These are phyloP conservation scores for Metschnikowia vanudenii DNA, from an alignment of 805 yeast species.

Conservation along the genomic window DNA sequence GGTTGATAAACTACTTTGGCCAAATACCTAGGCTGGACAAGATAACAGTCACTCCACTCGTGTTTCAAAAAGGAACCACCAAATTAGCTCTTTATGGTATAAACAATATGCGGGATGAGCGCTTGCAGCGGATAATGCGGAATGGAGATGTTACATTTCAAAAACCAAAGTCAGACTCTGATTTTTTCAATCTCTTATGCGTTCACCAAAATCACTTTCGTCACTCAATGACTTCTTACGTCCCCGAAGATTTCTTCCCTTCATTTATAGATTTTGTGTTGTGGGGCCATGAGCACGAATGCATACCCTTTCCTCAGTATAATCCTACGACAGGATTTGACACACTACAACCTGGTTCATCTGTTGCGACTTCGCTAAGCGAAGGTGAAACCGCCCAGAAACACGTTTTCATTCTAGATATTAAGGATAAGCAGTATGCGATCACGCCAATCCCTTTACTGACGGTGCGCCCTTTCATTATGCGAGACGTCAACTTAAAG, in stretches of 20 bases:
- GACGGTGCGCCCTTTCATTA: constrained; percentile 79
- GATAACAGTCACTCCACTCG: constrained; percentile 69
- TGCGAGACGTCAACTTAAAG: constrained; percentile 60
- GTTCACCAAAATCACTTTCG: constrained; percentile 90
- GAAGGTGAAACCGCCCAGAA: constrained; percentile 82
- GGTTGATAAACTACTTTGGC: constrained; percentile 88
- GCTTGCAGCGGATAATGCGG: constrained; percentile 77
- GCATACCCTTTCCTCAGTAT: constrained; percentile 65
- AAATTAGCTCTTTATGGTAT: constrained; percentile 85
- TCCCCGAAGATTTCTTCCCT: constrained; percentile 86
- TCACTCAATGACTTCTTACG: constrained; percentile 73
- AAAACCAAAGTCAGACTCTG: constrained; percentile 59
- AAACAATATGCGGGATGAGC: constrained; percentile 85
- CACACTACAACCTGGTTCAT: constrained; percentile 89
- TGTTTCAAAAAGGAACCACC: constrained; percentile 80
- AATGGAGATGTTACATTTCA: constrained; percentile 78
- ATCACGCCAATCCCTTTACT: constrained; percentile 61
- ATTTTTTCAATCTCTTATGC: constrained; percentile 82
- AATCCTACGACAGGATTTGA: constrained; percentile 65
- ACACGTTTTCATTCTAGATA: constrained; percentile 66
- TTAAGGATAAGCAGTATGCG: constrained; percentile 55
- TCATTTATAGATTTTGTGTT: constrained; percentile 75
- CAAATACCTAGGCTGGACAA: constrained; percentile 72
- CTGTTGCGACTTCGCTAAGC: constrained; percentile 85
- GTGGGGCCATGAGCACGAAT: constrained; percentile 99